Conservation (phyloP, 179 eudicot species). For the Beta lomatogona region DNA sequence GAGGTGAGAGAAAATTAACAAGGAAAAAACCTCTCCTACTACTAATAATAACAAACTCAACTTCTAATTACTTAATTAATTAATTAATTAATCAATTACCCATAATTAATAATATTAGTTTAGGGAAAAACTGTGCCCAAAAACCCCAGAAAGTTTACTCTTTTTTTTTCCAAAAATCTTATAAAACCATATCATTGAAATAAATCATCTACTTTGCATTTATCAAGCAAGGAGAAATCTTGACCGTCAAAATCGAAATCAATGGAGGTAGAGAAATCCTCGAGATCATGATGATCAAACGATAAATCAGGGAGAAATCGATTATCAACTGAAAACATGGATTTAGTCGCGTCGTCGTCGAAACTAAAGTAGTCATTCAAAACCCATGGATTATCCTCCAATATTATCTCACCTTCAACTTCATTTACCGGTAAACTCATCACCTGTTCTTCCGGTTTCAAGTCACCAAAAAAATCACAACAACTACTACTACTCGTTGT, state of each 20-base stretch:
- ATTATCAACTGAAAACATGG: constrained; percentile 12
- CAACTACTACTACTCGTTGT: background rate
- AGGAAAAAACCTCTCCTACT: background rate
- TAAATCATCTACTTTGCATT: constrained; percentile 43
- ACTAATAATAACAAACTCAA: background rate
- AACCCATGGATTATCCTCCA: constrained; percentile 30
- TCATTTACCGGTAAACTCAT: background rate
- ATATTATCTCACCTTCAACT: background rate
- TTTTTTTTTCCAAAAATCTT: background rate
- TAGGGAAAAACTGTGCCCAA: background rate
- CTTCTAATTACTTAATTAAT: background rate
- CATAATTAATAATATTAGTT: background rate
- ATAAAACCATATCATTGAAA: background rate
- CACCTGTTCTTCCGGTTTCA: constrained; percentile 22
- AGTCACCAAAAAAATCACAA: background rate
- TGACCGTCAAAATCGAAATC: constrained; percentile 10
- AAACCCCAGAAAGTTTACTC: background rate
- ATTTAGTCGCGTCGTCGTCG: constrained; percentile 29
- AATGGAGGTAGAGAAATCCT: constrained; percentile 9
- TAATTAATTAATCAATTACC: background rate
- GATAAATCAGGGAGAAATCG: background rate
- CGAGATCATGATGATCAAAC: constrained; percentile 21
- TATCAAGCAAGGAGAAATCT: background rate
- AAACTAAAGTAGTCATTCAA: constrained; percentile 36
- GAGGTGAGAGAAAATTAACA: background rate